A percentile compares a stretch with the other conserved stretches of the same genome.
phyloP scores from a whole-genome alignment of 257 asterid genomes.

The Solanum appendiculatum region DNA sequence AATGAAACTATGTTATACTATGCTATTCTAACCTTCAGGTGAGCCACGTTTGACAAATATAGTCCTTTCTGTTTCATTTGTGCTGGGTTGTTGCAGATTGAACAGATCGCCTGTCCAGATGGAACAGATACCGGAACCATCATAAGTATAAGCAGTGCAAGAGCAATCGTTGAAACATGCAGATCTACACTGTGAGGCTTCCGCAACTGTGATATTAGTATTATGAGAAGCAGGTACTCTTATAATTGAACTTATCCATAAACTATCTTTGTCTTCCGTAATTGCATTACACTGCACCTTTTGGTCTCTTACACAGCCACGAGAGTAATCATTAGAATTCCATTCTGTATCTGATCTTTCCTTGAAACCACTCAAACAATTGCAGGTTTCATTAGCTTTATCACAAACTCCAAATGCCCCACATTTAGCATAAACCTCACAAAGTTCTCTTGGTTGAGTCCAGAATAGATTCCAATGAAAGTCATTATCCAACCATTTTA shows the following conservation, averaged over 20 bases:
- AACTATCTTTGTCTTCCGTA: not conserved
- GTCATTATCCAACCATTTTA: conserved; percentile 5
- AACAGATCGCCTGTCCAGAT: not conserved
- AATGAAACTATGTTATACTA: too few relatives aligned
- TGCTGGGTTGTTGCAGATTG: not conserved
- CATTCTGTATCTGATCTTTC: not conserved
- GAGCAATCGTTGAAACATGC: not conserved
- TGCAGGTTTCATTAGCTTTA: not conserved
- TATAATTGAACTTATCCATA: not conserved
- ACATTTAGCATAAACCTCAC: not conserved
- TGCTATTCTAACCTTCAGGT: not conserved
- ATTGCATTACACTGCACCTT: not conserved
- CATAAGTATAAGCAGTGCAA: not conserved
- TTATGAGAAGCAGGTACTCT: not conserved
- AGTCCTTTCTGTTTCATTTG: not conserved
- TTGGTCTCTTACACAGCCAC: not conserved
- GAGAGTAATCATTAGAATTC: not conserved
- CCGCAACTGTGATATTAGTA: not conserved
- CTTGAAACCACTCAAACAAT: not conserved
- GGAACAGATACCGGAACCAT: not conserved
- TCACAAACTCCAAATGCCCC: not conserved
- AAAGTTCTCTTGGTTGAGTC: not conserved
- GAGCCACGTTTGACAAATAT: not conserved
- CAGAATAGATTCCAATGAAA: conserved; percentile 1
- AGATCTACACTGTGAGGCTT: not conserved